Evolutionary conservation across 1,284 basidiomycete species (phyloP).

Genomic region (Cutaneotrichosporon cyanovorans): DNA sequence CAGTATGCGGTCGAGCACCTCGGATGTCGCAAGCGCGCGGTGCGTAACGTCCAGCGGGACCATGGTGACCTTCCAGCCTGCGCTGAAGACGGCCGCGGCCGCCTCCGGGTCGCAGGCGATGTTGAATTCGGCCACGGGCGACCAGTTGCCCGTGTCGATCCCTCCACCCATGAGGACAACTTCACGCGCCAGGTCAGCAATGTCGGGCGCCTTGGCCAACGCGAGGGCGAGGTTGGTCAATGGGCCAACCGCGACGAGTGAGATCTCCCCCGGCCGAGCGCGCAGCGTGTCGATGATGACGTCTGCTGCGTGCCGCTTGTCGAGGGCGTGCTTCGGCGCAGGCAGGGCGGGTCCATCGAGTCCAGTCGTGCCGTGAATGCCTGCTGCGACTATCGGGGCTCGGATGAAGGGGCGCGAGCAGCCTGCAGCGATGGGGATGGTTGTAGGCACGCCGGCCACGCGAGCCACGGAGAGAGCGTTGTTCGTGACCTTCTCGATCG

Average conservation of each 20-base stretch:
- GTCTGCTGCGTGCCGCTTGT: constrained; percentile 8
- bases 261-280: constrained; percentile 9
- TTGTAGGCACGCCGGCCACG: constrained; percentile 9
- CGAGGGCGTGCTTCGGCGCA: neutral
- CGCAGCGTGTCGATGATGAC: constrained; percentile 14
- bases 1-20: constrained; percentile 5
- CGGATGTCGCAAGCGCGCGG: constrained; percentile 9
- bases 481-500: constrained; percentile 11
- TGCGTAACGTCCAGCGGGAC: constrained; percentile 21
- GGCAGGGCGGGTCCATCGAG: constrained; percentile 14
- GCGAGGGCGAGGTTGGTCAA: constrained; percentile 21
- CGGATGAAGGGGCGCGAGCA: constrained; percentile 2
- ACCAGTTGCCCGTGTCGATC: constrained; percentile 13
- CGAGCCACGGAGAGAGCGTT: constrained; percentile 15
- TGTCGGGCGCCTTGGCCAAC: constrained; percentile 5
- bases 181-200: constrained; percentile 7
- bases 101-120: constrained; percentile 21
- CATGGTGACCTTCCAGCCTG: constrained; percentile 11
- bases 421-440: constrained; percentile 10
- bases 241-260: constrained; percentile 16
- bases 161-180: constrained; percentile 20
- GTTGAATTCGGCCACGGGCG: constrained; percentile 19
- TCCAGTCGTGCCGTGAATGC: constrained; percentile 11
- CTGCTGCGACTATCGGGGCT: constrained; percentile 1
- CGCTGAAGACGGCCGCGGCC: constrained; percentile 11